Base-by-base conservation (phyloP, 441 rosid genomes). In the Adansonia grandidieri region DNA sequence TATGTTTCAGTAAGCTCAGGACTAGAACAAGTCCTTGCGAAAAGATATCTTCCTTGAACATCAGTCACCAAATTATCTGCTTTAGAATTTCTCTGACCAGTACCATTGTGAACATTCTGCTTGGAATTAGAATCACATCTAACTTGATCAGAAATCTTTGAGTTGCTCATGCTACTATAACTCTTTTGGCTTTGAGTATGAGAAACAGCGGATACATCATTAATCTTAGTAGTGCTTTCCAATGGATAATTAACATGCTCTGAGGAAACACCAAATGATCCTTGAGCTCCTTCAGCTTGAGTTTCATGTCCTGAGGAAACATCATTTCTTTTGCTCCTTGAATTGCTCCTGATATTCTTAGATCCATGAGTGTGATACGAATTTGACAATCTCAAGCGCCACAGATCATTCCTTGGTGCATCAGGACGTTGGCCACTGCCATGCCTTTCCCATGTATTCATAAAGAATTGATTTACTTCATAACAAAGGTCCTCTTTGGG, bases 381-480 rank as follows among this genome's bases (percentile, higher is more conserved):
- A 80, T 85, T 83, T 79, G 97, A 81, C 78, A 87, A 80, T 75
- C 91, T 87, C 79, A 83, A 75, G 58, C 32, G 62, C 89, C 85
- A 45, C 65, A 89, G 80, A 75, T 89, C 93, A 86, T 78, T 88
- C 78, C 84, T 85, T 54, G 94, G 96, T 22, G 94, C 98, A 89
- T 95, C 99, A 76, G 98, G 98, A 57, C 98, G 98, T 77, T 85
- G 88, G 56, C 98, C 98, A 74, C 89, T 87, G 28, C 99, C 98
- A 87, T 95, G 98, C 83, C 99, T 94, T 78, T 94, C 98, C 98
- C 99, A 94, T 24, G 99, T 96, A 79, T 94, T 96, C 88, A 85
- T 78, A 80, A 96, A 96, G 85, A 96, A 96, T 77, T 86, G 95
- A 78, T 96, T 89, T 79, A 93, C 89, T 86, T 94, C 99, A 86